Percentiles rank a stretch among this genome's conserved stretches.
These are phyloP conservation scores for Wickerhamomyces rabaulensis DNA, from an alignment of 805 yeast genomes.

Conservation along the genomic window DNA sequence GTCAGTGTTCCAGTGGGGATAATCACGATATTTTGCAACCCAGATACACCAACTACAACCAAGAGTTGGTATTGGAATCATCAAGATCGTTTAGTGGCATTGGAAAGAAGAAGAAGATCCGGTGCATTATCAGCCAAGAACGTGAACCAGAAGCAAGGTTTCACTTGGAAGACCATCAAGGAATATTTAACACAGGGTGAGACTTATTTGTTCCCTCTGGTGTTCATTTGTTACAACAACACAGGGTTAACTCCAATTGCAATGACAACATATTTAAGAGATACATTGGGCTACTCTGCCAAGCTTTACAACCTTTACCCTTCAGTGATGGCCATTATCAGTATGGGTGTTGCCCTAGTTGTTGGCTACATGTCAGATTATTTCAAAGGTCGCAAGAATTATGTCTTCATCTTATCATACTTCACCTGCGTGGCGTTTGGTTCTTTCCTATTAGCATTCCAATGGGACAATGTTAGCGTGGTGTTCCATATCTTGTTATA, in stretches of 20 bases:
- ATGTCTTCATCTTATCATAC: constrained; percentile 31
- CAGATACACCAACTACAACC: constrained; percentile 39
- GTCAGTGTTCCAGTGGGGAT: constrained; percentile 36
- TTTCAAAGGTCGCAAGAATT: constrained; percentile 32
- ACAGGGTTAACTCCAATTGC: constrained; percentile 31
- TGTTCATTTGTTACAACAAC: constrained; percentile 12
- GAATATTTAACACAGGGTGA: constrained; percentile 40
- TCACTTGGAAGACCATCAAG: constrained; percentile 34
- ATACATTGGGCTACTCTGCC: constrained; percentile 27
- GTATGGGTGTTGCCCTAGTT: constrained; percentile 30
- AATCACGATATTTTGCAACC: constrained; percentile 35
- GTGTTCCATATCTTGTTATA: constrained; percentile 44
- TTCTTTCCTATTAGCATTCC: constrained; percentile 36
- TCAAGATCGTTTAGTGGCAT: constrained; percentile 30
- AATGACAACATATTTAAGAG: constrained; percentile 38
- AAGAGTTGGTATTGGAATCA: constrained; percentile 30
- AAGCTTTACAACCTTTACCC: constrained; percentile 35
- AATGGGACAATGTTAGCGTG: constrained; percentile 34
- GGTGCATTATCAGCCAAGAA: constrained; percentile 32
- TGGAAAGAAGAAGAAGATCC: constrained; percentile 36
- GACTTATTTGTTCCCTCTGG: constrained; percentile 35
- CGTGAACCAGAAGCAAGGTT: constrained; percentile 25
- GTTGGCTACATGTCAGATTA: constrained; percentile 33
- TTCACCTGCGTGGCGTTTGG: constrained; percentile 40
- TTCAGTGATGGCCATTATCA: constrained; percentile 29